Conservation (phyloP, 2,329 filamentous ascomycete species). For the Penicillium sp. region DNA sequence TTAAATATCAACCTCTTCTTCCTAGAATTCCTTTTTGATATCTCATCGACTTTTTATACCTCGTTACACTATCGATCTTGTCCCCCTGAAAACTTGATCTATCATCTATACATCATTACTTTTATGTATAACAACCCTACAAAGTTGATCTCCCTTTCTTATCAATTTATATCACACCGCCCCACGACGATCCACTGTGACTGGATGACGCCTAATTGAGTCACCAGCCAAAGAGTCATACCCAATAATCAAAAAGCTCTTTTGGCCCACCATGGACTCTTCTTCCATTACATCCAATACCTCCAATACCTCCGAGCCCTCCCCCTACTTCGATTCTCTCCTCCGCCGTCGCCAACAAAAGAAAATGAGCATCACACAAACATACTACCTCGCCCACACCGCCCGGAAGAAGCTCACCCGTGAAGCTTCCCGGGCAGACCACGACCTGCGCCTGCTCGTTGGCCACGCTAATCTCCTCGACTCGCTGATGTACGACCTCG, state of each 20-base stretch:
- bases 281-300: slow-evolving; percentile 15
- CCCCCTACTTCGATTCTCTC: slow-evolving; percentile 43
- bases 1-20: slow-evolving; percentile 7
- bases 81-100: background rate
- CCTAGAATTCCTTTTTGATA: background rate
- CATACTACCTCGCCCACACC: slow-evolving; percentile 97
- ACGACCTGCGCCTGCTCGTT: slow-evolving; percentile 91
- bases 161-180: slow-evolving; percentile 26
- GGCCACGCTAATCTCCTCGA: slow-evolving; percentile 98
- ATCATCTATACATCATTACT: background rate
- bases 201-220: slow-evolving; percentile 31
- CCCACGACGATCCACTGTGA: slow-evolving; percentile 20
- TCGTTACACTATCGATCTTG: slow-evolving; percentile 1
- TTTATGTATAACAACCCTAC: background rate
- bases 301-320: slow-evolving; percentile 32
- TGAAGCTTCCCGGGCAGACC: slow-evolving; percentile 85
- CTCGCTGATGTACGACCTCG: slow-evolving; percentile 84
- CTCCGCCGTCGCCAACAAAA: slow-evolving; percentile 55
- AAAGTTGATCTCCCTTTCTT: background rate
- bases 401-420: slow-evolving; percentile 92
- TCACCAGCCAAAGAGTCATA: slow-evolving; percentile 34
- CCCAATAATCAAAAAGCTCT: slow-evolving; percentile 25
- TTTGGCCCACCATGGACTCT: slow-evolving; percentile 26
- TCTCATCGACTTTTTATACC: background rate
- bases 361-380: slow-evolving; percentile 97